These are phyloP conservation scores for Aureobasidium namibiae DNA, from an alignment of 2,329 filamentous ascomycete species.

Conservation along the genomic window DNA sequence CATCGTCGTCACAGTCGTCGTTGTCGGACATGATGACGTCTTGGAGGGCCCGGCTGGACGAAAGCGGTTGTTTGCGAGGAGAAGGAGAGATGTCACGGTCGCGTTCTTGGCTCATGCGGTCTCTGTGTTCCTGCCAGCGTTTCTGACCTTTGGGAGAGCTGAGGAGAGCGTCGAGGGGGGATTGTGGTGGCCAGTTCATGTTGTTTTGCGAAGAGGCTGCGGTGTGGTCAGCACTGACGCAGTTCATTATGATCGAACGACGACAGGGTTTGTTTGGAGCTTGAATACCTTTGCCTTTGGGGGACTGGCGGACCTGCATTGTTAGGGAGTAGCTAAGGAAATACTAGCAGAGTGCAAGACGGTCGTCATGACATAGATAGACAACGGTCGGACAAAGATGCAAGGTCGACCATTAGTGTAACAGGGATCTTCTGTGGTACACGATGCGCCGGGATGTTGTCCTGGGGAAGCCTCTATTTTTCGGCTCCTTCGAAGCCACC, in stretches of 20 bases:
- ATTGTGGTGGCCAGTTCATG: conserved; percentile 52
- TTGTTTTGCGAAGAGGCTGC: conserved; percentile 33
- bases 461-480: neutral
- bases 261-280: neutral
- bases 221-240: neutral
- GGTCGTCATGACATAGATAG: conserved; percentile 5
- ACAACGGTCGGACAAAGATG: neutral
- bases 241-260: neutral
- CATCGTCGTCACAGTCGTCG: conserved; percentile 59
- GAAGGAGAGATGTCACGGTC: conserved; percentile 48
- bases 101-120: conserved; percentile 32
- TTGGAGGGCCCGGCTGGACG: conserved; percentile 23
- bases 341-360: conserved; percentile 29
- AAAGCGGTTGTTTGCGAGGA: conserved; percentile 30
- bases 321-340: conserved; percentile 18
- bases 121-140: conserved; percentile 60
- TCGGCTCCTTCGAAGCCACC: conserved; percentile 2
- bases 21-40: conserved; percentile 19
- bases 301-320: conserved; percentile 33
- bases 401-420: conserved; percentile 1
- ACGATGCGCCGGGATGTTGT: neutral
- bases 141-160: conserved; percentile 72
- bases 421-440: neutral
- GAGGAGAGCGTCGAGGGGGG: conserved; percentile 53
- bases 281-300: conserved; percentile 32